Conservation (phyloP, 2,329 filamentous ascomycete species). For the Microascus cirrosus region DNA sequence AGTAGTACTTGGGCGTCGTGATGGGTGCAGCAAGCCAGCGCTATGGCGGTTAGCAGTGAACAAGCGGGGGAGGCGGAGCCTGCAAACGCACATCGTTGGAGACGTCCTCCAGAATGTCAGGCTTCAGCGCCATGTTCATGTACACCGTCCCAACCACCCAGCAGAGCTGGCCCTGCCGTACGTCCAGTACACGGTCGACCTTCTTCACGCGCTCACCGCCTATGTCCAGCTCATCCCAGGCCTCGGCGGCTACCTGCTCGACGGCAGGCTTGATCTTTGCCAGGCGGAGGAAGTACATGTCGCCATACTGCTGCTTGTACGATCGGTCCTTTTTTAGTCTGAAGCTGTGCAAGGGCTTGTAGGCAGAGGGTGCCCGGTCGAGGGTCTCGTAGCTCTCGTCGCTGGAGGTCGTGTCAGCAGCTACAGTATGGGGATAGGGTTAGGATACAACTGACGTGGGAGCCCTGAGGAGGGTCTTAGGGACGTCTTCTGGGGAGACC, state of each 20-base stretch:
- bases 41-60: conserved; percentile 26
- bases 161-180: conserved; percentile 88
- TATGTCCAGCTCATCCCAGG: conserved; percentile 71
- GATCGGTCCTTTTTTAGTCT: conserved; percentile 57
- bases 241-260: conserved; percentile 59
- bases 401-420: conserved; percentile 11
- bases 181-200: conserved; percentile 85
- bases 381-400: conserved; percentile 25
- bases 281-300: conserved; percentile 93
- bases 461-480: conserved; percentile 19
- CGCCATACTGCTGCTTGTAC: conserved; percentile 91
- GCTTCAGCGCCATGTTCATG: conserved; percentile 94
- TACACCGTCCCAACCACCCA: conserved; percentile 94
- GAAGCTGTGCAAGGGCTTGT: conserved; percentile 69
- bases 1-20: conserved; percentile 64
- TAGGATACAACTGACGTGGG: conserved; percentile 16
- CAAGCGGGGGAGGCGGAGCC: conserved; percentile 13
- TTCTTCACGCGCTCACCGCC: conserved; percentile 62
- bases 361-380: conserved; percentile 45
- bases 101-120: conserved; percentile 90
- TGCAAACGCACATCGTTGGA: conserved; percentile 64
- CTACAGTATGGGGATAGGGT: neutral
- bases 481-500: conserved; percentile 21
- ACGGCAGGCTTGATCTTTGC: conserved; percentile 78
- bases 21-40: conserved; percentile 83